A percentile compares a stretch with the other conserved stretches of the same genome.
These are phyloP conservation scores for Stevia rebaudiana DNA, from an alignment of 140 eudicot genomes.

Conservation along the genomic window DNA sequence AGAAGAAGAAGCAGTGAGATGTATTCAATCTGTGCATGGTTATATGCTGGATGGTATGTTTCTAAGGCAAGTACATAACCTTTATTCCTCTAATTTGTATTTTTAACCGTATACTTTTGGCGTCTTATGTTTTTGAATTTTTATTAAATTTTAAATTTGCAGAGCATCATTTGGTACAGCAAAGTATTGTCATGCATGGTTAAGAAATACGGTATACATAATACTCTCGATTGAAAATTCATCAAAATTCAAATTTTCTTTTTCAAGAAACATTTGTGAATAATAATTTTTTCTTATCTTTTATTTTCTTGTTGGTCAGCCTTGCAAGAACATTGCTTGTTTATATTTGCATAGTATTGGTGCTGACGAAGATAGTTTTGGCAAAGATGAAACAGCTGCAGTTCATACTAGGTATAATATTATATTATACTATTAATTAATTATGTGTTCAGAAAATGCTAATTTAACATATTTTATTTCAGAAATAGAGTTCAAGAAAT, in stretches of 20 bases:
- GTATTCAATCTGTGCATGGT: conserved; percentile 89
- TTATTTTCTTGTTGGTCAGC: conserved; percentile 39
- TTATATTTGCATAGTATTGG: conserved; percentile 78
- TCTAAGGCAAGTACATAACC: conserved; percentile 46
- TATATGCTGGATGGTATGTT: conserved; percentile 69
- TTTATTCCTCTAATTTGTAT: conserved; percentile 15
- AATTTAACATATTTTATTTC: conserved; percentile 3
- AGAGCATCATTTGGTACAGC: conserved; percentile 98
- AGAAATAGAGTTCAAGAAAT: conserved; percentile 83
- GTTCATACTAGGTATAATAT: conserved; percentile 73
- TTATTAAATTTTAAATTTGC: conserved; percentile 13
- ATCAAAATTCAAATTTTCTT: not conserved
- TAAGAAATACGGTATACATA: conserved; percentile 60
- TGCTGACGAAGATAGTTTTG: conserved; percentile 87
- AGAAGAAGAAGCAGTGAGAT: conserved; percentile 87
- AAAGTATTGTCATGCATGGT: conserved; percentile 92
- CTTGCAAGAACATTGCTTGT: conserved; percentile 82
- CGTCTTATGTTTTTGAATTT: not conserved
- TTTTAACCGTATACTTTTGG: not conserved
- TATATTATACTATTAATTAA: too few relatives aligned
- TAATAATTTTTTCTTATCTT: too few relatives aligned
- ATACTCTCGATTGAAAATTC: conserved; percentile 6
- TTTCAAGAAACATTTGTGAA: not conserved
- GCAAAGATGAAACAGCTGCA: conserved; percentile 93
- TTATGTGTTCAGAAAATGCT: conserved; percentile 1